Evolutionary conservation across 306 rosid species (phyloP).

Genomic region (Phaseolus lunatus): DNA sequence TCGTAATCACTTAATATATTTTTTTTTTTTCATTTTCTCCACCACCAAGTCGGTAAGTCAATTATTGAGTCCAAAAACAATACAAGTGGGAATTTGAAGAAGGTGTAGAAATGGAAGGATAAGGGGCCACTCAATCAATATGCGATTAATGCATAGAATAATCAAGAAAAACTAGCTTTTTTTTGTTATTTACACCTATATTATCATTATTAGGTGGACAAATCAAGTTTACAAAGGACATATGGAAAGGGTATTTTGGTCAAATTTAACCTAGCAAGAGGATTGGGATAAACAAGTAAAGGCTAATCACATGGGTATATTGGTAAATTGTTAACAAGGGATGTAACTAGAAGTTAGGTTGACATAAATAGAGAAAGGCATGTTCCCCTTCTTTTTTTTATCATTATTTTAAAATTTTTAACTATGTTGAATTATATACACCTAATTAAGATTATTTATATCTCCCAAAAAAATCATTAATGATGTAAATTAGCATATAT

Average conservation of each 20-base stretch:
- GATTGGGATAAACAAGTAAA: neutral
- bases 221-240: neutral
- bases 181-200: conserved; percentile 7
- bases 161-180: conserved; percentile 45
- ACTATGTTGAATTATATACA: no score
- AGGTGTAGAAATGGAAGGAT: conserved; percentile 41
- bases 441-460: no score
- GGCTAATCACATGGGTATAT: conserved; percentile 8
- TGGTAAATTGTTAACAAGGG: conserved; percentile 18
- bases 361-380: conserved; percentile 20
- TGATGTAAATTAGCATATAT: no score
- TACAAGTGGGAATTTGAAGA: conserved; percentile 48
- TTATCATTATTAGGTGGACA: conserved; percentile 33
- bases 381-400: neutral
- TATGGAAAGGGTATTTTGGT: conserved; percentile 39
- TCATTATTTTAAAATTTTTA: neutral
- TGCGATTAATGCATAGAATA: conserved; percentile 57
- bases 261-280: conserved; percentile 1
- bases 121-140: conserved; percentile 57
- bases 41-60: conserved; percentile 47
- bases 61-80: conserved; percentile 53
- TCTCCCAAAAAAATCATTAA: no score
- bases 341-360: conserved; percentile 40
- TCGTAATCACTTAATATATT: no score
- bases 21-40: neutral